A percentile compares a stretch with the other conserved stretches of the same genome.
Evolutionary conservation across 345 rosid genomes (phyloP).

Genomic region (Populus tremula): DNA sequence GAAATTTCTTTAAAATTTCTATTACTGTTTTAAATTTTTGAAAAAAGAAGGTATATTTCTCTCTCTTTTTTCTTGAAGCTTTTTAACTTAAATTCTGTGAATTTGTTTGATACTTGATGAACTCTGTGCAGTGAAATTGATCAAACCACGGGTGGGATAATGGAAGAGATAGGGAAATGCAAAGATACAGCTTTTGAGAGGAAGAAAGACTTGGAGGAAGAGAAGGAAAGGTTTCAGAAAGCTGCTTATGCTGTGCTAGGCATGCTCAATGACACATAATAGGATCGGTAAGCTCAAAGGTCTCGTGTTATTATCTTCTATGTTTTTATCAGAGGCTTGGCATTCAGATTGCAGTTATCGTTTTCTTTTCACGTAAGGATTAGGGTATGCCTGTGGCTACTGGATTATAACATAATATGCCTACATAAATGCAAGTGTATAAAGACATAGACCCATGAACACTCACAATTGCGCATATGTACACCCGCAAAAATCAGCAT

Average conservation of each 20-base stretch:
- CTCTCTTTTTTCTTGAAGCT: not conserved
- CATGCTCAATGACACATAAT: slow-evolving; percentile 34
- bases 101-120: not conserved
- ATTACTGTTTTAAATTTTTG: not conserved
- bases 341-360: not conserved
- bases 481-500: not conserved
- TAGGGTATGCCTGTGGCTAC: not conserved
- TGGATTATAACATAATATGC: not conserved
- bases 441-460: not conserved
- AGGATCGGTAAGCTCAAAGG: slow-evolving; percentile 6
- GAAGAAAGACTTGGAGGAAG: slow-evolving; percentile 67
- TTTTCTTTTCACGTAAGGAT: not conserved
- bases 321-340: not conserved
- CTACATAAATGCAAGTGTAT: not conserved
- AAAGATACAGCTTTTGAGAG: slow-evolving; percentile 61
- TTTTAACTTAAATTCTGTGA: not conserved
- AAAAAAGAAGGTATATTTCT: too few relatives aligned
- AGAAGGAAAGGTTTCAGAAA: slow-evolving; percentile 72
- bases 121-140: slow-evolving; percentile 65
- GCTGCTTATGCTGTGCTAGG: slow-evolving; percentile 73
- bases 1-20: not conserved
- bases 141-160: slow-evolving; percentile 58
- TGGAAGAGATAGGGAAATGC: slow-evolving; percentile 75
- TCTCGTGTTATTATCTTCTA: not conserved
- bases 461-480: not conserved